These are phyloP conservation scores for Madurella fahalii DNA, from an alignment of 2,329 filamentous ascomycete species.

Conservation along the genomic window DNA sequence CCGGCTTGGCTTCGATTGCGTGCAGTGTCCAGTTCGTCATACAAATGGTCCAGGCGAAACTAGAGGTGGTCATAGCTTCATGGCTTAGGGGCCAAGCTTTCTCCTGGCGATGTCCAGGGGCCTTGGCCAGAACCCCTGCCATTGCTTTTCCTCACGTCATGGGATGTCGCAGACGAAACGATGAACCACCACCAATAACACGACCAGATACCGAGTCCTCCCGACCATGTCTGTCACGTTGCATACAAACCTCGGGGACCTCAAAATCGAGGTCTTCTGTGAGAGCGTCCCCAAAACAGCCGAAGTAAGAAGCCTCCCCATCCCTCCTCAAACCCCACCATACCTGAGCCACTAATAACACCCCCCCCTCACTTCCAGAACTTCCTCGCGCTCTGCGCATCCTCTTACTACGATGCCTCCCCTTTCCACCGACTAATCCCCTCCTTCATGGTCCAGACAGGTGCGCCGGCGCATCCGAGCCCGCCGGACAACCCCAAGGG, in stretches of 20 bases:
- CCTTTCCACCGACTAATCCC: slow-evolving; percentile 79
- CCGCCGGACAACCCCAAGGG: slow-evolving; percentile 60
- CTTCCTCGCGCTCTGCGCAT: slow-evolving; percentile 82
- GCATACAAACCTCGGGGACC: slow-evolving; percentile 81
- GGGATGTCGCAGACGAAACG: not conserved
- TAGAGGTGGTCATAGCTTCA: slow-evolving; percentile 12
- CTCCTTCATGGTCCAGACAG: slow-evolving; percentile 76
- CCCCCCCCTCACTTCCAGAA: slow-evolving; percentile 52
- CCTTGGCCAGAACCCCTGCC: not conserved
- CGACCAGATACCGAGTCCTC: not conserved
- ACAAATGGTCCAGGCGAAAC: not conserved
- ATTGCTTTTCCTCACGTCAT: not conserved
- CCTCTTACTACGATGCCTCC: slow-evolving; percentile 68
- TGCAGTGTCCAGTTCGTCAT: too few species aligned
- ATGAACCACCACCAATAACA: slow-evolving; percentile 3
- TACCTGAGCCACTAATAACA: slow-evolving; percentile 14
- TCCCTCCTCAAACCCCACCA: not conserved
- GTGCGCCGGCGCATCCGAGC: slow-evolving; percentile 53
- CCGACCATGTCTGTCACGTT: slow-evolving; percentile 63
- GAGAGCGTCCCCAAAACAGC: slow-evolving; percentile 90
- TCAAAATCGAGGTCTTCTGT: slow-evolving; percentile 96
- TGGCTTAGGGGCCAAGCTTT: not conserved
- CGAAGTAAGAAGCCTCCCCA: slow-evolving; percentile 51
- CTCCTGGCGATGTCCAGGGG: not conserved
- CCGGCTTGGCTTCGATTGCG: too few species aligned